These are phyloP conservation scores for Borovskyia barvae DNA, from an alignment of 208 protist species.

Conservation along the genomic window DNA sequence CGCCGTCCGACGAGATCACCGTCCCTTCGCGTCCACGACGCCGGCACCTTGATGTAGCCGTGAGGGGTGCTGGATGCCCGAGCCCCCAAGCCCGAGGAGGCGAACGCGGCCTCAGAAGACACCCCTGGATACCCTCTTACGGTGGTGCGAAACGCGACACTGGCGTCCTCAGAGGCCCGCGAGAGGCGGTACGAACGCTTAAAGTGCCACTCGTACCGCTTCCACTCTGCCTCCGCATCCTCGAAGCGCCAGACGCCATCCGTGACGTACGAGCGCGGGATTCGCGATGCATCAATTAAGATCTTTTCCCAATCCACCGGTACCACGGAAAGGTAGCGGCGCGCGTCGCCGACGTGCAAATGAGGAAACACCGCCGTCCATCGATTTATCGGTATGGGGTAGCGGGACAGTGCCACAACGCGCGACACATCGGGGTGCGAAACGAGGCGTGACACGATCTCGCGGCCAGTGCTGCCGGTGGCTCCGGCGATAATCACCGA, in stretches of 20 bases:
- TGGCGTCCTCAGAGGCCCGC: background rate
- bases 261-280: constrained; percentile 39
- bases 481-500: constrained; percentile 66
- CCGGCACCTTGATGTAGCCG: constrained; percentile 10
- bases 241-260: constrained; percentile 40
- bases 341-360: constrained; percentile 46
- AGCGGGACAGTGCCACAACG: constrained; percentile 55
- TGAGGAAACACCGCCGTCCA: constrained; percentile 49
- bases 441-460: constrained; percentile 60
- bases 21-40: background rate
- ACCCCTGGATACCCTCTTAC: background rate
- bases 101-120: background rate
- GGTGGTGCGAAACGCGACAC: background rate
- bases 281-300: constrained; percentile 39
- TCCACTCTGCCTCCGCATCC: constrained; percentile 21
- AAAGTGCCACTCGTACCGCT: constrained; percentile 7
- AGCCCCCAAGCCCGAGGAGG: background rate
- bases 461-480: constrained; percentile 49
- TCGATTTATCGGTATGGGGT: constrained; percentile 50
- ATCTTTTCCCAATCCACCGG: constrained; percentile 65
- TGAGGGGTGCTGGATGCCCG: constrained; percentile 6
- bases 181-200: background rate
- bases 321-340: constrained; percentile 54
- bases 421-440: constrained; percentile 58
- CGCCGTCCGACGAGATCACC: background rate